Conservation (phyloP, 179 eudicot genomes). For the Dionaea muscipula region DNA sequence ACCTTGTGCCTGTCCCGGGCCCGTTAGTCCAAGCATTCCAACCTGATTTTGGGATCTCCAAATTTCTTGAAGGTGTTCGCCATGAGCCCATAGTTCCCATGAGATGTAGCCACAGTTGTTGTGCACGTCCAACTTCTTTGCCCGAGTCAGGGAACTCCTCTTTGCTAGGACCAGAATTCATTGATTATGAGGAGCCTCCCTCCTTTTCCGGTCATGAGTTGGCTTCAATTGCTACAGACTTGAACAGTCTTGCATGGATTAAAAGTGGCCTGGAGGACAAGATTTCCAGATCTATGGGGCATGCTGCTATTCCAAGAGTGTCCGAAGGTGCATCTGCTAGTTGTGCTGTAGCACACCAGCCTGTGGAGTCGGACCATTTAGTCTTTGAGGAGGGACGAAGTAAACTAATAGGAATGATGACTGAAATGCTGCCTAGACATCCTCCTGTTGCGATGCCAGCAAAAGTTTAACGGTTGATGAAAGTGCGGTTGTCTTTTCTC, state of each 20-base stretch:
- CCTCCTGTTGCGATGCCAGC: constrained; percentile 29
- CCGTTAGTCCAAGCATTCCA: constrained; percentile 37
- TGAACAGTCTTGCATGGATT: constrained; percentile 74
- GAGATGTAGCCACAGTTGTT: constrained; percentile 71
- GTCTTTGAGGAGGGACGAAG: constrained; percentile 29
- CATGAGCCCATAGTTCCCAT: constrained; percentile 43
- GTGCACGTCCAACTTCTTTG: constrained; percentile 18
- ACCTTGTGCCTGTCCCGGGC: constrained; percentile 33
- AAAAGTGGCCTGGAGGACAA: constrained; percentile 55
- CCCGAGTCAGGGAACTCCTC: constrained; percentile 25
- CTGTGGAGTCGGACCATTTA: constrained; percentile 7
- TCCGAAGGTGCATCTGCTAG: constrained; percentile 14
- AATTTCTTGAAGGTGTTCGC: constrained; percentile 33
- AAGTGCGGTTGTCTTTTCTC: not conserved
- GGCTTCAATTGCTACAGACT: constrained; percentile 52
- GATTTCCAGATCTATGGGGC: constrained; percentile 17
- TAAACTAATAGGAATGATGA: constrained; percentile 29
- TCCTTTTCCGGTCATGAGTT: constrained; percentile 46
- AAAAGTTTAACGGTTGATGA: constrained; percentile 41
- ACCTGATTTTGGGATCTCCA: constrained; percentile 34
- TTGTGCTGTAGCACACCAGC: constrained; percentile 13
- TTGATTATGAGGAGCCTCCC: constrained; percentile 59
- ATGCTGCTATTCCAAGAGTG: constrained; percentile 11
- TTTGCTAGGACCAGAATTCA: constrained; percentile 65
- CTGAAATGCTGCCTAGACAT: constrained; percentile 25